Percentiles rank a stretch among this genome's conserved stretches.
Conservation (phyloP, 2,329 filamentous ascomycete species). For the Parastagonospora nodorum region DNA sequence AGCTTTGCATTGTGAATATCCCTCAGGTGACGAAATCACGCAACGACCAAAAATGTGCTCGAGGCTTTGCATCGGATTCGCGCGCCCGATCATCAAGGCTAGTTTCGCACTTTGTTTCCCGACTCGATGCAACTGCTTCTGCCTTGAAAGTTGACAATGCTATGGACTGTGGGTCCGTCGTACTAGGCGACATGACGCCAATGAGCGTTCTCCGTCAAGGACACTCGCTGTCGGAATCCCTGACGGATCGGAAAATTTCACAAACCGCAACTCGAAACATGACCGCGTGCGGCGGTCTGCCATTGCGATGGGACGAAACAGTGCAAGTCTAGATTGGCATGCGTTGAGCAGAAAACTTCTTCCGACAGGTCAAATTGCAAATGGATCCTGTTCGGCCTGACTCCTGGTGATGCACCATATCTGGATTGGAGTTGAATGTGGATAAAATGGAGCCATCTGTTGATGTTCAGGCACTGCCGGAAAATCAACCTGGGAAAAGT, state of each 20-base stretch:
- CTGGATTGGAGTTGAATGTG: conserved; percentile 62
- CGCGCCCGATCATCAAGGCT: conserved; percentile 12
- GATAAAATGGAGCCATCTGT: conserved; percentile 70
- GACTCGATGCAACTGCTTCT: conserved; percentile 17
- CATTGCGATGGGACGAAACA: conserved; percentile 16
- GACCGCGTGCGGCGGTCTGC: conserved; percentile 22
- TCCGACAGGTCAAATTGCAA: conserved; percentile 27
- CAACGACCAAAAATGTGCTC: conserved; percentile 18
- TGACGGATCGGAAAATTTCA: conserved; percentile 12
- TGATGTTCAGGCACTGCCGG: conserved; percentile 37
- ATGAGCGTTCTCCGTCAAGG: conserved; percentile 13
- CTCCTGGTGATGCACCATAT: conserved; percentile 54
- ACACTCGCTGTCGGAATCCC: conserved; percentile 23
- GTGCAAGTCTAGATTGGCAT: conserved; percentile 22
- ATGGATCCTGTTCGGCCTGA: conserved; percentile 24
- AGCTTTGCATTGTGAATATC: conserved; percentile 6
- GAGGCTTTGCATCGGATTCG: conserved; percentile 20
- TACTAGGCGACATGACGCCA: conserved; percentile 24
- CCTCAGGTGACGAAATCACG: conserved; percentile 28
- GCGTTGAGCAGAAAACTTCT: conserved; percentile 17
- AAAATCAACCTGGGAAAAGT: conserved; percentile 38
- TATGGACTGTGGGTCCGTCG: conserved; percentile 19
- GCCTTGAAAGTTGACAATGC: conserved; percentile 13
- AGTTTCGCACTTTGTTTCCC: conserved; percentile 18
- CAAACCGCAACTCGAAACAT: conserved; percentile 16